Evolutionary conservation across 768 basidiomycete genomes (phyloP).

Genomic region (Leccinellum albellum): DNA sequence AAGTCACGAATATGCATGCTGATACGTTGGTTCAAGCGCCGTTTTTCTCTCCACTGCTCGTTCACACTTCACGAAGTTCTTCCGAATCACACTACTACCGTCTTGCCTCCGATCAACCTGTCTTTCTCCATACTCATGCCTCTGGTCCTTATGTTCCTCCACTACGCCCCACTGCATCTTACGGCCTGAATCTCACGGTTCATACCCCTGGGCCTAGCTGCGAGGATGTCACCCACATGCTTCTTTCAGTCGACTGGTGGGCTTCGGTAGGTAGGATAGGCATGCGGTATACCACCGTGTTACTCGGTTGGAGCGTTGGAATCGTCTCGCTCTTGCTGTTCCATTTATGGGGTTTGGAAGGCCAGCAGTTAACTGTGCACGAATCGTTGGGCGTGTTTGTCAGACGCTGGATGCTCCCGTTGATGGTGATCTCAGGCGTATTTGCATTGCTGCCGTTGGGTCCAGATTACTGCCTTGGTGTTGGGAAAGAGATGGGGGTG

Average conservation of each 20-base stretch:
- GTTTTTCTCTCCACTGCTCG: constrained; percentile 61
- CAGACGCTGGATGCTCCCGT: constrained; percentile 34
- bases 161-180: constrained; percentile 9
- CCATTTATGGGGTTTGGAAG: constrained; percentile 41
- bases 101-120: constrained; percentile 30
- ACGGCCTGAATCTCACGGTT: constrained; percentile 53
- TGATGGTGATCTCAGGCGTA: constrained; percentile 43
- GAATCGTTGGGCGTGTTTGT: constrained; percentile 48
- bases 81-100: constrained; percentile 68
- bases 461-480: constrained; percentile 56
- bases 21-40: constrained; percentile 38
- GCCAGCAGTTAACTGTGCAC: constrained; percentile 41
- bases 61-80: constrained; percentile 52
- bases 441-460: constrained; percentile 57
- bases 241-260: constrained; percentile 65
- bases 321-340: constrained; percentile 59
- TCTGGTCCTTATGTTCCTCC: constrained; percentile 59
- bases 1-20: not conserved
- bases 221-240: constrained; percentile 33
- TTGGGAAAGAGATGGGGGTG: constrained; percentile 44
- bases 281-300: constrained; percentile 68
- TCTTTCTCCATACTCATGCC: constrained; percentile 62
- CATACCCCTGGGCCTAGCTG: constrained; percentile 57
- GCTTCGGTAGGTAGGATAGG: constrained; percentile 68
- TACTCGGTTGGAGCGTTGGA: constrained; percentile 72